Conservation (phyloP, 2,329 filamentous ascomycete genomes). For the Leptosphaerulina australis region DNA sequence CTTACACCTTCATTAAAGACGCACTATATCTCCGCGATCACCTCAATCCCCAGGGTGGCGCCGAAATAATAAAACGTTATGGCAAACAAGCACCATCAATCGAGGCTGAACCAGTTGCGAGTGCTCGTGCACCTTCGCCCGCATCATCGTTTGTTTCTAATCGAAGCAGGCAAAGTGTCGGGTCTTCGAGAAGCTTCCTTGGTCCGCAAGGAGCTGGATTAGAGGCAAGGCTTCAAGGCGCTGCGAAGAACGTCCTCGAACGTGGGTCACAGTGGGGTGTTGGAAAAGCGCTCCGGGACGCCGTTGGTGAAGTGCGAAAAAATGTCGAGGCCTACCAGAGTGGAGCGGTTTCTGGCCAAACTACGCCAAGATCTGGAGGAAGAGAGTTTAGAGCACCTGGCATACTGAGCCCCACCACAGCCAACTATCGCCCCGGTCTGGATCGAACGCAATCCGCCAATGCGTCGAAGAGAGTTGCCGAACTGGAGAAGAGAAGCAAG, state of each 20-base stretch:
- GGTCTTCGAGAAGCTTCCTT: conserved; percentile 37
- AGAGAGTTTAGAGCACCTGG: conserved; percentile 44
- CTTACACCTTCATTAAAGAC: conserved; percentile 84
- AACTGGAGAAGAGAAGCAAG: conserved; percentile 68
- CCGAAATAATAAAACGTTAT: conserved; percentile 72
- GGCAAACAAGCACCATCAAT: conserved; percentile 55
- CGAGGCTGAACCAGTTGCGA: conserved; percentile 32
- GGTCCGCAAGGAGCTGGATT: conserved; percentile 54
- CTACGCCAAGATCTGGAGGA: conserved; percentile 42
- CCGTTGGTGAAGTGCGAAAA: conserved; percentile 77
- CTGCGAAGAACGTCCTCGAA: conserved; percentile 75
- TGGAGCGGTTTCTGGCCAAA: conserved; percentile 35
- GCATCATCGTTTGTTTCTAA: conserved; percentile 30
- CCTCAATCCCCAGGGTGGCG: conserved; percentile 66
- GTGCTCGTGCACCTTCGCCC: conserved; percentile 38
- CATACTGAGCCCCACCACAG: conserved; percentile 27
- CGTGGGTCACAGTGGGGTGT: conserved; percentile 77
- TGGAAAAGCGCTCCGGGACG: conserved; percentile 80
- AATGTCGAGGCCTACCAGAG: conserved; percentile 71
- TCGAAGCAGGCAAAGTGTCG: conserved; percentile 36
- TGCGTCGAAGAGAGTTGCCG: conserved; percentile 39
- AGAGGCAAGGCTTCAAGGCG: conserved; percentile 75
- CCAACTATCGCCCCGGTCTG: conserved; percentile 25
- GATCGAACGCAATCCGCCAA: conserved; percentile 32
- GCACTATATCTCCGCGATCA: conserved; percentile 76